phyloP scores from a whole-genome alignment of 495 filamentous ascomycete species.

The Trichoderma virens region DNA sequence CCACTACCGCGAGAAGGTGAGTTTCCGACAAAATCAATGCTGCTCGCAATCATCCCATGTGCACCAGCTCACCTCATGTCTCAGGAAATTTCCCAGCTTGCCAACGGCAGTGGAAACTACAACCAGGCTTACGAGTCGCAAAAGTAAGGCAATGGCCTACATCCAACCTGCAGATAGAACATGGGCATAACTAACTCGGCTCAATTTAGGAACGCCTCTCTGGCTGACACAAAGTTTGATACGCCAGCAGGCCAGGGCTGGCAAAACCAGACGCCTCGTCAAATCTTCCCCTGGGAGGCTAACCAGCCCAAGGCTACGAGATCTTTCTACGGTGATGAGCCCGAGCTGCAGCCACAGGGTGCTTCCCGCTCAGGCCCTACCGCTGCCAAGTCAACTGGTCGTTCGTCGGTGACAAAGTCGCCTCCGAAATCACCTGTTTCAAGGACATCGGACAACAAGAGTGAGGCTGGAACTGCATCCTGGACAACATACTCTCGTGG shows the following conservation, averaged over 20 bases:
- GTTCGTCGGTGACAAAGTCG: constrained; percentile 28
- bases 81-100: constrained; percentile 8
- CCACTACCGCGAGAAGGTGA: constrained; percentile 59
- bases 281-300: constrained; percentile 83
- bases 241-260: not conserved
- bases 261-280: constrained; percentile 42
- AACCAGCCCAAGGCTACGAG: constrained; percentile 58
- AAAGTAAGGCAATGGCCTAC: not conserved
- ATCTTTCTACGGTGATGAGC: constrained; percentile 4
- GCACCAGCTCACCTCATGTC: not conserved
- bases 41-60: too few species aligned
- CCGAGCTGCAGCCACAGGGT: constrained; percentile 14
- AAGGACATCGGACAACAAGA: constrained; percentile 25
- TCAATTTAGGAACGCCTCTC: not conserved
- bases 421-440: constrained; percentile 12
- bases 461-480: constrained; percentile 33
- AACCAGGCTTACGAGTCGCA: not conserved
- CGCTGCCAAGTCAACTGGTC: constrained; percentile 15
- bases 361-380: constrained; percentile 48
- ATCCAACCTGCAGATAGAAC: not conserved
- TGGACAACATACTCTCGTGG: constrained; percentile 56
- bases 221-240: not conserved
- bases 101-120: constrained; percentile 2
- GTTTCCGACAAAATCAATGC: constrained; percentile 16
- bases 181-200: not conserved